phyloP scores from a whole-genome alignment of 2,329 filamentous ascomycete species.

The Aspergillus hortae region DNA sequence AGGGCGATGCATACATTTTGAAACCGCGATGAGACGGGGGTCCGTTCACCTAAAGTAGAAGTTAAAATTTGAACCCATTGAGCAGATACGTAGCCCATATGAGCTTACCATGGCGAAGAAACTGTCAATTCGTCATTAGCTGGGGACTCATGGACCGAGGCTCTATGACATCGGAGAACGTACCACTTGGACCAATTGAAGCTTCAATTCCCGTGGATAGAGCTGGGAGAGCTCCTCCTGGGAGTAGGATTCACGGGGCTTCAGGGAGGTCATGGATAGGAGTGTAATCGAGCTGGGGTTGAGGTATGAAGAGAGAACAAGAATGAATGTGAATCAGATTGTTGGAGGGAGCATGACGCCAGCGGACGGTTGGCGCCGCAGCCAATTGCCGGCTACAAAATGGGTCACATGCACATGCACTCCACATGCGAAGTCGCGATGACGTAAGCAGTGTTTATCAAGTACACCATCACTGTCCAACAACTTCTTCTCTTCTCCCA shows the following conservation, averaged over 20 bases:
- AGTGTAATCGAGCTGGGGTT: not conserved
- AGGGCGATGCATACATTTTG: conserved; percentile 55
- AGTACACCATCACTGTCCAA: too few species aligned
- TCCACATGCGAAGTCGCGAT: too few species aligned
- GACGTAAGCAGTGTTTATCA: too few species aligned
- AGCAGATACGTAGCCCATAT: not conserved
- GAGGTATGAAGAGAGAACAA: too few species aligned
- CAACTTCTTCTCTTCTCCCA: too few species aligned
- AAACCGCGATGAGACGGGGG: conserved; percentile 83
- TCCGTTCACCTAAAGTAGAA: conserved; percentile 59
- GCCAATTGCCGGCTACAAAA: too few species aligned
- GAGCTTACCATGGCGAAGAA: conserved; percentile 69
- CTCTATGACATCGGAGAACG: conserved; percentile 21
- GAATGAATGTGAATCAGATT: too few species aligned
- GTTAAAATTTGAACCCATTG: not conserved
- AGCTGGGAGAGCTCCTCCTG: conserved; percentile 73
- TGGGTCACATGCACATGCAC: too few species aligned
- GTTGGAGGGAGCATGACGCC: too few species aligned
- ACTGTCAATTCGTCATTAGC: conserved; percentile 33
- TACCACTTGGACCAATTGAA: conserved; percentile 85
- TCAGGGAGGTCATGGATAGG: conserved; percentile 60
- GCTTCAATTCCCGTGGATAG: conserved; percentile 74
- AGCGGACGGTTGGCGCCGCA: too few species aligned
- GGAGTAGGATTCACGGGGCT: conserved; percentile 72
- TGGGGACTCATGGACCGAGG: not conserved